Conservation (phyloP, 768 basidiomycete species). For the Agrocybe pediades region DNA sequence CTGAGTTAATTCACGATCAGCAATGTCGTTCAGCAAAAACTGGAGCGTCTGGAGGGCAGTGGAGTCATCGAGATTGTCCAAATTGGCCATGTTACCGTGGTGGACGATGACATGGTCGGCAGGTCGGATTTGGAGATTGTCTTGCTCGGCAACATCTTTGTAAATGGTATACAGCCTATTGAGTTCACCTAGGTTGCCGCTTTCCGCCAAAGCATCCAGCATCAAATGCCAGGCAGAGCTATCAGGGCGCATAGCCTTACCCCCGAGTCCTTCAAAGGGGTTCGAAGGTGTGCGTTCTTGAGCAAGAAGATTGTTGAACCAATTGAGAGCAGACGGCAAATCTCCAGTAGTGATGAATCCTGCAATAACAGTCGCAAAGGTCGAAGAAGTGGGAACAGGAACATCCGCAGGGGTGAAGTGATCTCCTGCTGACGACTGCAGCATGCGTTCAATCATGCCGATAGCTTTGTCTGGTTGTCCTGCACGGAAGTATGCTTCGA, state of each 20-base stretch:
- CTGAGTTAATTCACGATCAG: slow-evolving; percentile 3
- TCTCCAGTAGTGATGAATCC: slow-evolving; percentile 71
- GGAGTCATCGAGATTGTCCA: slow-evolving; percentile 18
- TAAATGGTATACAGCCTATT: slow-evolving; percentile 53
- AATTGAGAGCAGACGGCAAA: slow-evolving; percentile 59
- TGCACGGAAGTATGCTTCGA: slow-evolving; percentile 69
- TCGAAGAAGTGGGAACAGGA: slow-evolving; percentile 61
- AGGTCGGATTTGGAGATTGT: slow-evolving; percentile 32
- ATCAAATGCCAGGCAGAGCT: slow-evolving; percentile 57
- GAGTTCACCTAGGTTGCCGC: slow-evolving; percentile 52
- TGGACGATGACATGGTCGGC: slow-evolving; percentile 47
- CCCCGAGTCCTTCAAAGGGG: slow-evolving; percentile 43
- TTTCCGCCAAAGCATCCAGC: slow-evolving; percentile 53
- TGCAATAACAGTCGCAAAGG: slow-evolving; percentile 62
- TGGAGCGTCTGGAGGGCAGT: slow-evolving; percentile 19
- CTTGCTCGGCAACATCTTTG: slow-evolving; percentile 31
- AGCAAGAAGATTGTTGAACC: slow-evolving; percentile 68
- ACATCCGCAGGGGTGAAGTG: slow-evolving; percentile 38
- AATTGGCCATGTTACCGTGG: slow-evolving; percentile 32
- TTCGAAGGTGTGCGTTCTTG: slow-evolving; percentile 34
- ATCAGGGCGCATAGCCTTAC: slow-evolving; percentile 46
- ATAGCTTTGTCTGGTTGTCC: slow-evolving; percentile 66
- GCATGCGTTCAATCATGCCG: slow-evolving; percentile 69
- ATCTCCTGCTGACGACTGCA: slow-evolving; percentile 45
- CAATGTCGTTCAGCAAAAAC: slow-evolving; percentile 21